These are phyloP conservation scores for Schoenoplectus tabernaemontani DNA, from an alignment of 202 grass and related monocot species.

Conservation along the genomic window DNA sequence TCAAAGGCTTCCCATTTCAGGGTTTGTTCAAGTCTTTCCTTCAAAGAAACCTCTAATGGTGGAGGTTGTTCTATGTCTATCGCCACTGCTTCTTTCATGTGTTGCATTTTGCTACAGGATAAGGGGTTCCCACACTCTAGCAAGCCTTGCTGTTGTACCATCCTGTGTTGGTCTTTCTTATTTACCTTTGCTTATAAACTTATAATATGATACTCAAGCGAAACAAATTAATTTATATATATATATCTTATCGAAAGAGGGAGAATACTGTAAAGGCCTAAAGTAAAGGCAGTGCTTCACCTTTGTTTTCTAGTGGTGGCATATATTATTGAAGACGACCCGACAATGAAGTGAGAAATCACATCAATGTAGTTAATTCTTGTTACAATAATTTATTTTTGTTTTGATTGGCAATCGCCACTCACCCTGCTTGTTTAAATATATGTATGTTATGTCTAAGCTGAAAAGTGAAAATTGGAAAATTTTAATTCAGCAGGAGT, in stretches of 20 bases:
- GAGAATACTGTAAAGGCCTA: background rate
- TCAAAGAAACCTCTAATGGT: constrained; percentile 19
- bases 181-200: background rate
- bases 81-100: background rate
- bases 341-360: background rate
- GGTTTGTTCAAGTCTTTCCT: constrained; percentile 1
- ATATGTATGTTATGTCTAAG: background rate
- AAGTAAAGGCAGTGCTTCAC: background rate
- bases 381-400: background rate
- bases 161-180: background rate
- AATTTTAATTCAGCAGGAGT: too few species aligned
- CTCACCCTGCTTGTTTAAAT: background rate
- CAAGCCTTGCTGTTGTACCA: background rate
- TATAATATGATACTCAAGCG: background rate
- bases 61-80: constrained; percentile 26
- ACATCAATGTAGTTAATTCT: background rate
- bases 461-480: too few species aligned
- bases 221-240: background rate
- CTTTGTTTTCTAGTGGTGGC: background rate
- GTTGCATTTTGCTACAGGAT: background rate
- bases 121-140: background rate
- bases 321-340: background rate
- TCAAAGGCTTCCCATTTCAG: constrained; percentile 25
- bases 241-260: background rate
- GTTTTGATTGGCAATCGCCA: background rate